Conservation (phyloP, 2,329 filamentous ascomycete species). For the Massarina eburnea region DNA sequence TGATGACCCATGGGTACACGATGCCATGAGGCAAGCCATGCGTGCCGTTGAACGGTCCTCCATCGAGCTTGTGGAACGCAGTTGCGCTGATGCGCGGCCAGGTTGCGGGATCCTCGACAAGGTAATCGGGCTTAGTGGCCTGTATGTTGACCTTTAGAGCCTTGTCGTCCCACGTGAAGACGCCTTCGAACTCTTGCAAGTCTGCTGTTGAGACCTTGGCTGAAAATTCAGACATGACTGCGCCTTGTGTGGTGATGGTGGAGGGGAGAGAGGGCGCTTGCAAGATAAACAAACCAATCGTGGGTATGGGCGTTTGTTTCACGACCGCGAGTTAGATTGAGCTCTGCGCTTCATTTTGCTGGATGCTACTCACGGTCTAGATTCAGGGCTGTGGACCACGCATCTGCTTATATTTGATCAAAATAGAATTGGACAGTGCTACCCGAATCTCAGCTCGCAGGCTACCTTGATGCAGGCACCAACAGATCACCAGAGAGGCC, state of each 20-base stretch:
- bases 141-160: not conserved
- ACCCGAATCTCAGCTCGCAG: too few relatives aligned
- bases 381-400: too few relatives aligned
- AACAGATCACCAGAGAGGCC: too few relatives aligned
- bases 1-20: not conserved
- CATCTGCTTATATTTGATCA: too few relatives aligned
- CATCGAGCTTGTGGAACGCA: not conserved
- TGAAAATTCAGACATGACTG: not conserved
- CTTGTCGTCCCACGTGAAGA: not conserved
- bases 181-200: not conserved
- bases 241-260: not conserved
- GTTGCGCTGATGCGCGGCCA: not conserved
- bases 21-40: not conserved
- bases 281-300: too few relatives aligned
- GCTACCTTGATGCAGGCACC: too few relatives aligned
- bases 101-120: slow-evolving; percentile 2
- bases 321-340: too few relatives aligned
- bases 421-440: too few relatives aligned
- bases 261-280: too few relatives aligned
- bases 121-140: not conserved
- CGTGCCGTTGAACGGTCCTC: not conserved
- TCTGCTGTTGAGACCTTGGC: not conserved
- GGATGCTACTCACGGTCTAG: too few relatives aligned
- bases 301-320: too few relatives aligned
- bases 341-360: too few relatives aligned